Conservation (phyloP, 2,329 filamentous ascomycete species). For the Cephalotrichum gorgonifer region DNA sequence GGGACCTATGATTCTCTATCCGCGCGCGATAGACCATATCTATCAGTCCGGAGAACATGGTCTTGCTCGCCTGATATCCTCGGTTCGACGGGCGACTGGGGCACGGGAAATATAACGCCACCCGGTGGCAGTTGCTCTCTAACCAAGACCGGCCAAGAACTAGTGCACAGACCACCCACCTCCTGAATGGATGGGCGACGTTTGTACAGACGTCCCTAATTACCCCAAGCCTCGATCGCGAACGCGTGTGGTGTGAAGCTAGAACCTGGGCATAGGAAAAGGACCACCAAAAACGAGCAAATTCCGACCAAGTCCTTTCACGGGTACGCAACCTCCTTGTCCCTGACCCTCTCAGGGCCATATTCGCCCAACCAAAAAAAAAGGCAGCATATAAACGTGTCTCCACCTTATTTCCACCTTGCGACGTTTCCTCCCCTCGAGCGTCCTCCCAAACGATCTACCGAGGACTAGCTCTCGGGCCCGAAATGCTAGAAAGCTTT, state of each 20-base stretch:
- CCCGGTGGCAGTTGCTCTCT: too few relatives aligned
- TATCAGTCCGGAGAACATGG: too few relatives aligned
- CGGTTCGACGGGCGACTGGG: too few relatives aligned
- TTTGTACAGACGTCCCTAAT: background rate
- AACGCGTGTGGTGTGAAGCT: background rate
- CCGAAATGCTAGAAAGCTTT: constrained; percentile 2
- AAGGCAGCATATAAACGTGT: background rate
- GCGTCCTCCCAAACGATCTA: background rate
- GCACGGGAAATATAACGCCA: too few relatives aligned
- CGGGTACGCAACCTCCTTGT: background rate
- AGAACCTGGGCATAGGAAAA: background rate
- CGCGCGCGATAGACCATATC: too few relatives aligned
- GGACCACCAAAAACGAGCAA: background rate
- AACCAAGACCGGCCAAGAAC: too few relatives aligned
- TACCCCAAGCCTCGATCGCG: background rate
- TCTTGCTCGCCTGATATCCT: too few relatives aligned
- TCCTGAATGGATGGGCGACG: background rate
- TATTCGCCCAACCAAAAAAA: background rate
- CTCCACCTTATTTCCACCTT: background rate
- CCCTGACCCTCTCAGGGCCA: background rate
- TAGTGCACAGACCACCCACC: background rate
- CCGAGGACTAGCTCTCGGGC: too few relatives aligned
- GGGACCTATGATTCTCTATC: too few relatives aligned
- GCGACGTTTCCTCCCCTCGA: background rate
- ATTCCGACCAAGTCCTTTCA: background rate